Evolutionary conservation across 768 basidiomycete species (phyloP).

Genomic region (Suillus tomentosus): DNA sequence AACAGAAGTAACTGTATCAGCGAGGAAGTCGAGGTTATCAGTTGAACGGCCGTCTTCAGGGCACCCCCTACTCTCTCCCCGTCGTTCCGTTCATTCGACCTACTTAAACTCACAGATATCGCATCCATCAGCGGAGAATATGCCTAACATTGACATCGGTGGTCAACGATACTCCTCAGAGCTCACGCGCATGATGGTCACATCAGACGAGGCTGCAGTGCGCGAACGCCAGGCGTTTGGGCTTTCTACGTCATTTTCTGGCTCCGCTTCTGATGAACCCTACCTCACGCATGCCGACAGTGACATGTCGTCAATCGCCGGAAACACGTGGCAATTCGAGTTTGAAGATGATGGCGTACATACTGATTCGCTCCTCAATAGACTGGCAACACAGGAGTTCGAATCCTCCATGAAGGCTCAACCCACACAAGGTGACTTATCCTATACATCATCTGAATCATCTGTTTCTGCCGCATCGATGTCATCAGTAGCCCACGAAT

Average conservation of each 20-base stretch:
- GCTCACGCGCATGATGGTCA: constrained; percentile 28
- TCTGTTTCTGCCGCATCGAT: constrained; percentile 17
- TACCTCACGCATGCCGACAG: constrained; percentile 44
- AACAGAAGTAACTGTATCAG: neutral
- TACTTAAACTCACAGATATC: neutral
- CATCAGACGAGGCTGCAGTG: constrained; percentile 39
- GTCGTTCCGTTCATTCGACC: neutral
- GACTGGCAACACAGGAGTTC: constrained; percentile 11
- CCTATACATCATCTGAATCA: constrained; percentile 15
- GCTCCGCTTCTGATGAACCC: constrained; percentile 8
- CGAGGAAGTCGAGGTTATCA: neutral
- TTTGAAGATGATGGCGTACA: constrained; percentile 24
- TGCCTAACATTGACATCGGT: neutral
- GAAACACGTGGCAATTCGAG: constrained; percentile 43
- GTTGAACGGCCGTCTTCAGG: constrained; percentile 1
- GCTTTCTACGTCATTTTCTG: constrained; percentile 43
- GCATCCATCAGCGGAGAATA: neutral
- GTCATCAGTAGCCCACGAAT: constrained; percentile 26
- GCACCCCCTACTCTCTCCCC: neutral
- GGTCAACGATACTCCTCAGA: constrained; percentile 30
- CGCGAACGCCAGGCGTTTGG: constrained; percentile 54
- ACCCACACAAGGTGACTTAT: constrained; percentile 7
- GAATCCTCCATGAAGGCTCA: constrained; percentile 3
- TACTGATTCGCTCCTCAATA: constrained; percentile 33
- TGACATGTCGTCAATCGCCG: constrained; percentile 45